These are phyloP conservation scores for Acanthamoeba royreba DNA, from an alignment of 208 protist species.

Conservation along the genomic window DNA sequence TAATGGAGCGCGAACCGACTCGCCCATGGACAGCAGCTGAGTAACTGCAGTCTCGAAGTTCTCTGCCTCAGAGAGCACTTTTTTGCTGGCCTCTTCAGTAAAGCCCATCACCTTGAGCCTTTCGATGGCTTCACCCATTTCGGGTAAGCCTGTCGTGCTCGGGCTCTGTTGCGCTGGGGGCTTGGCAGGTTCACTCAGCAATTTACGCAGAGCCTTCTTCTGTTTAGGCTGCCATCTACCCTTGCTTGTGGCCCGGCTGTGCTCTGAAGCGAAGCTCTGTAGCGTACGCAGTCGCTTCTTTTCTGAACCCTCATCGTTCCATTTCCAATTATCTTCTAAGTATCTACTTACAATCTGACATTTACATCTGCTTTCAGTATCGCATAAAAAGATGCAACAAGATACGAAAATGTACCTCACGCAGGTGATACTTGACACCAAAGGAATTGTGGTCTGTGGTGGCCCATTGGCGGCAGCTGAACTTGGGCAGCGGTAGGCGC, in stretches of 20 bases:
- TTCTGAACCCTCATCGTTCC: not conserved
- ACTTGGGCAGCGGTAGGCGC: not conserved
- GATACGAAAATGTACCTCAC: not conserved
- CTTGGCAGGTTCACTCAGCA: not conserved
- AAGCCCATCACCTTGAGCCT: not conserved
- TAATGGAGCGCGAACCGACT: not conserved
- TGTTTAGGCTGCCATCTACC: not conserved
- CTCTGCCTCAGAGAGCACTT: not conserved
- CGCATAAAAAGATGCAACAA: not conserved
- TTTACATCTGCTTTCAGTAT: not conserved
- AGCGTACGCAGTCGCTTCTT: not conserved
- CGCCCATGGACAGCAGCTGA: not conserved
- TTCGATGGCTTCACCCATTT: not conserved
- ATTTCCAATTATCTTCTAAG: slow-evolving; percentile 26
- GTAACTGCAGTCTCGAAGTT: not conserved
- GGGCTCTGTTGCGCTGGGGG: not conserved
- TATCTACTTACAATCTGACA: not conserved
- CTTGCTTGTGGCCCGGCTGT: not conserved
- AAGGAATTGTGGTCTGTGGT: not conserved
- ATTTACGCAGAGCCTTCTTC: not conserved
- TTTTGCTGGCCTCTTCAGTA: not conserved
- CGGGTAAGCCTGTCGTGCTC: not conserved
- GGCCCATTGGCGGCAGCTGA: not conserved
- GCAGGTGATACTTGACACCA: not conserved
- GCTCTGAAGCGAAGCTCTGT: not conserved